Conservation (phyloP, 2,329 filamentous ascomycete genomes). For the Pestalotiopsis fici region DNA sequence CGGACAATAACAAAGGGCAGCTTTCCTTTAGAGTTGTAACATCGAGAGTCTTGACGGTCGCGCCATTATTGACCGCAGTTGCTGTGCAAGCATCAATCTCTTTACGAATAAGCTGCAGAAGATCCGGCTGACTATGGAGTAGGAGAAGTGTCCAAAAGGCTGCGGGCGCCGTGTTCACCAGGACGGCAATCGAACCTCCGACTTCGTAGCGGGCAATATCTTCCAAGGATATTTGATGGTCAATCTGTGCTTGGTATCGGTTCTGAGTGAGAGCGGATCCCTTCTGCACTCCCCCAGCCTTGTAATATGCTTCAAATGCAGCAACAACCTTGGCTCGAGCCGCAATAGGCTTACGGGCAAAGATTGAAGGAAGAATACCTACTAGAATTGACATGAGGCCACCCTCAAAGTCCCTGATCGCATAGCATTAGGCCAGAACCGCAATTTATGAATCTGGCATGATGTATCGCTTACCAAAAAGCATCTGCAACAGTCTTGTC, state of each 20-base stretch:
- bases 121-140: constrained; percentile 33
- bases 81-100: constrained; percentile 26
- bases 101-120: constrained; percentile 31
- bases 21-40: constrained; percentile 33
- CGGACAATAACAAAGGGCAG: constrained; percentile 43
- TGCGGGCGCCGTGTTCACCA: constrained; percentile 46
- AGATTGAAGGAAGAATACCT: constrained; percentile 34
- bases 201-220: constrained; percentile 41
- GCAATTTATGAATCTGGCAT: neutral
- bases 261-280: constrained; percentile 35
- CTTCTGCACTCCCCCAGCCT: constrained; percentile 22
- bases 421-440: no score
- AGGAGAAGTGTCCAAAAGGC: constrained; percentile 43
- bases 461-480: neutral
- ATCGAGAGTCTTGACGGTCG: constrained; percentile 22
- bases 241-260: constrained; percentile 35
- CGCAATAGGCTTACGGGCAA: constrained; percentile 34
- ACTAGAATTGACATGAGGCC: constrained; percentile 39
- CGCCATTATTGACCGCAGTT: neutral
- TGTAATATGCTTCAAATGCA: constrained; percentile 36
- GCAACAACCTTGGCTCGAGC: constrained; percentile 37
- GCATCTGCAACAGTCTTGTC: constrained; percentile 32
- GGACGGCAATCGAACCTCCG: constrained; percentile 44
- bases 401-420: constrained; percentile 47
- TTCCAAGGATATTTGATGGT: constrained; percentile 36